Evolutionary conservation across 305 asterid genomes (phyloP).

Genomic region (Stenogyne calaminthoides): DNA sequence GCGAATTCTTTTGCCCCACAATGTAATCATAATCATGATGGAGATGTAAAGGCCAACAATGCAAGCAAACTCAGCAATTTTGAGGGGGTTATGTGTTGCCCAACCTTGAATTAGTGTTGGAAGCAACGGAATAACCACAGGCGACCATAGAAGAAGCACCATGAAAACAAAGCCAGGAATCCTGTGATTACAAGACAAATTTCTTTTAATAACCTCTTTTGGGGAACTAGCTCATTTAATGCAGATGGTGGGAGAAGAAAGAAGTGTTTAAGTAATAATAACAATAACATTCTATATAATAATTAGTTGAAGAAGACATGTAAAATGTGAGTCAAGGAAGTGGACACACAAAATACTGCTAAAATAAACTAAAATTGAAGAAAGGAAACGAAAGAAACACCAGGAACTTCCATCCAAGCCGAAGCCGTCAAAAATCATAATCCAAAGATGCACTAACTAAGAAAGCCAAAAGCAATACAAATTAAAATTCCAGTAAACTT

Average conservation of each 20-base stretch:
- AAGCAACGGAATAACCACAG: constrained; percentile 81
- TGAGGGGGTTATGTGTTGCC: constrained; percentile 61
- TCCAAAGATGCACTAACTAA: too few relatives aligned
- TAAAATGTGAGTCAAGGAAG: not conserved
- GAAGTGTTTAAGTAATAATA: not conserved
- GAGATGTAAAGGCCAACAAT: constrained; percentile 78
- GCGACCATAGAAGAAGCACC: constrained; percentile 98
- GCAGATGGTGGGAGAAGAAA: constrained; percentile 16
- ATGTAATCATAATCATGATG: constrained; percentile 60
- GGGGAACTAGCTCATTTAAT: constrained; percentile 19
- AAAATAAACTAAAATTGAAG: too few relatives aligned
- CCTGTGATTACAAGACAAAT: constrained; percentile 46
- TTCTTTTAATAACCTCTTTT: constrained; percentile 18
- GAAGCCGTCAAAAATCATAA: too few relatives aligned
- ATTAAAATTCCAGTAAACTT: constrained; percentile 8
- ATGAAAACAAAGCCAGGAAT: constrained; percentile 69
- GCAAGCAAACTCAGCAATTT: constrained; percentile 74
- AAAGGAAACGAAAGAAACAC: too few relatives aligned
- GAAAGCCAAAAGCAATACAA: too few relatives aligned
- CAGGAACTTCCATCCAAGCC: too few relatives aligned
- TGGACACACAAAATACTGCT: too few relatives aligned
- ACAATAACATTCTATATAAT: constrained; percentile 1
- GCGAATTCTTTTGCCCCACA: constrained; percentile 95
- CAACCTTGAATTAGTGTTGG: constrained; percentile 84
- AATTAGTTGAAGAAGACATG: constrained; percentile 2